Evolutionary conservation across 1,284 basidiomycete genomes (phyloP).

Genomic region (Moniliophthora roreri): DNA sequence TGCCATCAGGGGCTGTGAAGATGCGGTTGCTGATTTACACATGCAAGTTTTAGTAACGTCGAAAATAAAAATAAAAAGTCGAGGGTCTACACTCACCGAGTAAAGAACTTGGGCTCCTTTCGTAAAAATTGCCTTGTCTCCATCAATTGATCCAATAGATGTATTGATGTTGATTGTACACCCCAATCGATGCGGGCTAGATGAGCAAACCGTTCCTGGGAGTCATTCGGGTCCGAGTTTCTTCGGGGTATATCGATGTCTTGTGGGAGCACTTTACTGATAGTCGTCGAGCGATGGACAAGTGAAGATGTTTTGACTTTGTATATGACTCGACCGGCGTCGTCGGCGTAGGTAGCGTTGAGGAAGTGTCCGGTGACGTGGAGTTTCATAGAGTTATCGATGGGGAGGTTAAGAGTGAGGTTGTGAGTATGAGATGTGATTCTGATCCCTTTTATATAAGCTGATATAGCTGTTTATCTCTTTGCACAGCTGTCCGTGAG

Average conservation of each 20-base stretch:
- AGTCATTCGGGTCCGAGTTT: slow-evolving; percentile 6
- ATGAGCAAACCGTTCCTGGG: slow-evolving; percentile 23
- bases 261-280: slow-evolving; percentile 18
- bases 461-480: no score
- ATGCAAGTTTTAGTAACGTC: no score
- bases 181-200: slow-evolving; percentile 31
- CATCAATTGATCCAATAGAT: slow-evolving; percentile 22
- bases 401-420: no score
- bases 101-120: neutral
- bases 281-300: slow-evolving; percentile 14
- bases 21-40: slow-evolving; percentile 27
- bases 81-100: no score
- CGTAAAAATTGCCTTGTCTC: slow-evolving; percentile 15
- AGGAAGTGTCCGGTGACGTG: neutral
- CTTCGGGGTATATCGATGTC: neutral
- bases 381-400: slow-evolving; percentile 1
- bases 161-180: slow-evolving; percentile 25
- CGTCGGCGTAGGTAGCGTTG: slow-evolving; percentile 20
- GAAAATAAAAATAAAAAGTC: no score
- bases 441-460: no score
- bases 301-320: slow-evolving; percentile 23
- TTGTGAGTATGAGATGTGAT: no score
- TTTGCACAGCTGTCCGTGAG: no score
- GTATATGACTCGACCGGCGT: slow-evolving; percentile 27
- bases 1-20: slow-evolving; percentile 33